A percentile compares a stretch with the other conserved stretches of the same genome.
These are phyloP conservation scores for Cydonia oblonga DNA, from an alignment of 331 rosid species.

Conservation along the genomic window DNA sequence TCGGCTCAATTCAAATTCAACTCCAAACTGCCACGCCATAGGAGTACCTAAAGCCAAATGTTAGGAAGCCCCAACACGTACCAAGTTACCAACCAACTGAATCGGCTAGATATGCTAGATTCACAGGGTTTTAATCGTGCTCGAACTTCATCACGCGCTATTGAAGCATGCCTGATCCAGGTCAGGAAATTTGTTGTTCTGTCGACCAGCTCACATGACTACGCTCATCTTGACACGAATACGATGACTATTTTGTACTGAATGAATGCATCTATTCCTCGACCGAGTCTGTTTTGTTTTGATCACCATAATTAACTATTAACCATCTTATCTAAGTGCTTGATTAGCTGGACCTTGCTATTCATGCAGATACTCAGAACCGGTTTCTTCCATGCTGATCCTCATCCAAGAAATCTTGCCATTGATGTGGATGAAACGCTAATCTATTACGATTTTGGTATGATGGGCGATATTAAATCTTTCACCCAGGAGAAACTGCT, in stretches of 20 bases:
- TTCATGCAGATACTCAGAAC: conserved; percentile 68
- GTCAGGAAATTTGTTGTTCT: conserved; percentile 21
- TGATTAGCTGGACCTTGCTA: not conserved
- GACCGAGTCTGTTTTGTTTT: not conserved
- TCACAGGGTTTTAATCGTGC: conserved; percentile 56
- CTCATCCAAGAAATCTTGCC: conserved; percentile 96
- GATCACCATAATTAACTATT: not conserved
- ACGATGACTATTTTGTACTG: not conserved
- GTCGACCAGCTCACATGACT: not conserved
- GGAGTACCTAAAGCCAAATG: not conserved
- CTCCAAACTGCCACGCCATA: not conserved
- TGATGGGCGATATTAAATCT: conserved; percentile 95
- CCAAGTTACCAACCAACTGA: conserved; percentile 9
- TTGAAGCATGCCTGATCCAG: conserved; percentile 95
- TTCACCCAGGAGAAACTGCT: conserved; percentile 87
- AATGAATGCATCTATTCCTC: not conserved
- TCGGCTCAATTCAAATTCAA: too few species aligned
- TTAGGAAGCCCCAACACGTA: conserved; percentile 8
- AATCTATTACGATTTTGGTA: conserved; percentile 94
- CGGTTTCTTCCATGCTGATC: conserved; percentile 97
- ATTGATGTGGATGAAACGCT: conserved; percentile 72
- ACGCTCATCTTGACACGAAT: conserved; percentile 7
- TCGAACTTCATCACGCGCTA: conserved; percentile 61
- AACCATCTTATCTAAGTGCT: not conserved
- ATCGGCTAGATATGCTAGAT: conserved; percentile 44